A percentile compares a stretch with the other conserved stretches of the same genome.
These are phyloP conservation scores for Stephania cephalantha DNA, from an alignment of 164 flowering plant genomes.

Conservation along the genomic window DNA sequence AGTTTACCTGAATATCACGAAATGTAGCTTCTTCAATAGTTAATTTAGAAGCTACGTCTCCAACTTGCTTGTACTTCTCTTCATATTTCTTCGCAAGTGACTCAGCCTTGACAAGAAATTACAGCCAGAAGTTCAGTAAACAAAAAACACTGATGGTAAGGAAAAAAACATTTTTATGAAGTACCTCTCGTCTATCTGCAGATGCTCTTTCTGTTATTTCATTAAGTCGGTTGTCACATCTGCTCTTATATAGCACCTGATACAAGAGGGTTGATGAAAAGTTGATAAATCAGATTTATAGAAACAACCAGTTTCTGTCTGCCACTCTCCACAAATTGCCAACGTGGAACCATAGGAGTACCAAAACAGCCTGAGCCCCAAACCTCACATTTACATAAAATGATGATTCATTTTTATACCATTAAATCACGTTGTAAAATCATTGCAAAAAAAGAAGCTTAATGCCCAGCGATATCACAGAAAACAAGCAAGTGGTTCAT, in stretches of 20 bases:
- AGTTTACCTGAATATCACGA: conserved; percentile 77
- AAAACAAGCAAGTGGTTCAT: too few species aligned
- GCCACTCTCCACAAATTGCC: background rate
- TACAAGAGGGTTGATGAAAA: background rate
- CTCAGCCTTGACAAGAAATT: conserved; percentile 53
- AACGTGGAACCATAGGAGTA: background rate
- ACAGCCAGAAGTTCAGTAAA: background rate
- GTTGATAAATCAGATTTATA: background rate
- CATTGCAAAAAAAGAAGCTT: too few species aligned
- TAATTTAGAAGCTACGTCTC: conserved; percentile 78
- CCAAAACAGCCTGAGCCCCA: background rate
- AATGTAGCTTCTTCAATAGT: conserved; percentile 87
- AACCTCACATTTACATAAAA: background rate
- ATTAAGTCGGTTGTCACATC: conserved; percentile 87
- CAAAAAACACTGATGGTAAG: background rate
- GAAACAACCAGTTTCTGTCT: background rate
- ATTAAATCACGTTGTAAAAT: too few species aligned
- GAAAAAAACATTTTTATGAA: conserved; percentile 2
- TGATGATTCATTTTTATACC: too few species aligned
- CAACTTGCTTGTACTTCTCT: conserved; percentile 89
- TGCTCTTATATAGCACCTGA: conserved; percentile 85
- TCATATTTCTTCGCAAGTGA: conserved; percentile 79
- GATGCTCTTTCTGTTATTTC: conserved; percentile 83
- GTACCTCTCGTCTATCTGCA: conserved; percentile 87
- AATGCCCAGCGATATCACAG: too few species aligned